Conservation (phyloP, 2,329 filamentous ascomycete genomes). For the Amauroascus niger region DNA sequence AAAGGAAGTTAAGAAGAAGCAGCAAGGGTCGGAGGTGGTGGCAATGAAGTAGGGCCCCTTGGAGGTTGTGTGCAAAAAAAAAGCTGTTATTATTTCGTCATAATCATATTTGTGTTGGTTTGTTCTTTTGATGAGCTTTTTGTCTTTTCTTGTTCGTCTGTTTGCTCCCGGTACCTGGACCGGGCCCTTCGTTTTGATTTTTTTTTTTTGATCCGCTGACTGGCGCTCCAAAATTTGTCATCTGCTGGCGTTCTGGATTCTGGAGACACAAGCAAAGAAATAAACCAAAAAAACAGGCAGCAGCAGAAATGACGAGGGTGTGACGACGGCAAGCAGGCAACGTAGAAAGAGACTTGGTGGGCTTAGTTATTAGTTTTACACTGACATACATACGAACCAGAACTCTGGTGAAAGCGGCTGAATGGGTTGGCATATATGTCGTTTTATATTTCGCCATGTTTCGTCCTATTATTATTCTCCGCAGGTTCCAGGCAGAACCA, state of each 20-base stretch:
- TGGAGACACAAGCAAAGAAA: not conserved
- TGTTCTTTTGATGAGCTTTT: not conserved
- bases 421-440: no score
- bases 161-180: not conserved
- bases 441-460: no score
- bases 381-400: no score
- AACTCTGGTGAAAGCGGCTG: no score
- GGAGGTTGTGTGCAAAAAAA: no score
- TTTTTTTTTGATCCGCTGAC: no score
- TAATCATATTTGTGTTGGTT: not conserved
- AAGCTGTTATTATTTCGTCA: not conserved
- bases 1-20: no score
- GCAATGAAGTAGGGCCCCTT: not conserved
- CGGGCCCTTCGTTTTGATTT: not conserved
- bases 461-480: no score
- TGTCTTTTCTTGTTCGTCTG: not conserved
- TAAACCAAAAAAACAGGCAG: constrained; percentile 1
- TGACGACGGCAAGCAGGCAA: not conserved
- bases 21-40: not conserved
- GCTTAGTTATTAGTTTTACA: no score
- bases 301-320: not conserved
- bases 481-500: no score
- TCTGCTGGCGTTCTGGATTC: not conserved
- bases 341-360: no score
- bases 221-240: no score